Percentiles rank a stretch among this genome's conserved stretches.
These are phyloP conservation scores for Crithidia expoeki DNA, from an alignment of 208 protist species.

Conservation along the genomic window DNA sequence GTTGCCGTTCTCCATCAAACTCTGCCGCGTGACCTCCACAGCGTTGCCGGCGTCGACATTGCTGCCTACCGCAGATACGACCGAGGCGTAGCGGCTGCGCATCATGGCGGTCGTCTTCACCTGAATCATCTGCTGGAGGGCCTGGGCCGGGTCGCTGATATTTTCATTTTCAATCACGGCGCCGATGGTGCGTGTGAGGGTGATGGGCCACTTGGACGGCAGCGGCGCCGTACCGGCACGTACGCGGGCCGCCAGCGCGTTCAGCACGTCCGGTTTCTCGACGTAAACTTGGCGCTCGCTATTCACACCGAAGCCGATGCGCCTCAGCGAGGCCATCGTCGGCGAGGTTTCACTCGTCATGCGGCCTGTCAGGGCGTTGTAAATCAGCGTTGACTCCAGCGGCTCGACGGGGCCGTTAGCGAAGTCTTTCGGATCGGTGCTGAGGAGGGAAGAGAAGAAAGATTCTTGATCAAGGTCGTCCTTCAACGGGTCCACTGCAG, in stretches of 20 bases:
- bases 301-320: constrained; percentile 85
- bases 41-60: constrained; percentile 28
- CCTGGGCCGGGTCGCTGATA: constrained; percentile 75
- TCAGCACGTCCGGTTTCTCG: constrained; percentile 59
- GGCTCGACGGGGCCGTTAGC: constrained; percentile 7
- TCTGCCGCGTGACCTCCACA: constrained; percentile 8
- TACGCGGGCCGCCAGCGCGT: constrained; percentile 66
- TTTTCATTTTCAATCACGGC: constrained; percentile 58
- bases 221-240: constrained; percentile 57
- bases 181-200: constrained; percentile 59
- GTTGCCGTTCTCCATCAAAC: constrained; percentile 33
- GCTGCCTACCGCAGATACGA: constrained; percentile 53
- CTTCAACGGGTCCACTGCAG: constrained; percentile 15
- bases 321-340: constrained; percentile 56
- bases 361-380: constrained; percentile 85
- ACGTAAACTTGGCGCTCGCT: constrained; percentile 69
- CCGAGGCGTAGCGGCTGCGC: constrained; percentile 74
- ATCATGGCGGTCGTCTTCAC: constrained; percentile 81
- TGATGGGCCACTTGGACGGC: constrained; percentile 75
- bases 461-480: constrained; percentile 34
- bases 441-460: constrained; percentile 38
- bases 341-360: constrained; percentile 79
- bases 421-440: not conserved
- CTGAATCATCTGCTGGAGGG: constrained; percentile 81
- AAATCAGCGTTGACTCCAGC: constrained; percentile 64